Evolutionary conservation across 2,329 filamentous ascomycete genomes (phyloP).

Genomic region (Scortechinia acanthostroma): DNA sequence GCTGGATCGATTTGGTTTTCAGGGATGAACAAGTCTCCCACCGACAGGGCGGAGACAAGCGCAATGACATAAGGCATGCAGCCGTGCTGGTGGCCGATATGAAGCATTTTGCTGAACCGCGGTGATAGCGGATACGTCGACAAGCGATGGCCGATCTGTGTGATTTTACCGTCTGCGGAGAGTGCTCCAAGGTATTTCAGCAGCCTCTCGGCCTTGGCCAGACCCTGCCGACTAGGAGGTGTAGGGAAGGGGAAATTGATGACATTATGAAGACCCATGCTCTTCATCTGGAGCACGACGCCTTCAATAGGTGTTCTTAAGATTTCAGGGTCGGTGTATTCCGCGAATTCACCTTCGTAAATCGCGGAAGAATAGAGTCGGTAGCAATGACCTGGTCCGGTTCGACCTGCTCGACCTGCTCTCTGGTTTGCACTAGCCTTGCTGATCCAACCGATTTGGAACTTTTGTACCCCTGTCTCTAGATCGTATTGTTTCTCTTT

Average conservation of each 20-base stretch:
- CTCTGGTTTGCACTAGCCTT: slow-evolving; percentile 91
- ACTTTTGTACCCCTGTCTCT: slow-evolving; percentile 87
- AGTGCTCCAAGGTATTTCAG: slow-evolving; percentile 81
- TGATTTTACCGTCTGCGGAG: slow-evolving; percentile 65
- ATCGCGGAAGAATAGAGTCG: slow-evolving; percentile 89
- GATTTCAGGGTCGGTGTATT: slow-evolving; percentile 84
- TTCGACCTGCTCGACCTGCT: slow-evolving; percentile 88
- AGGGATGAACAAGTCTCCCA: slow-evolving; percentile 79
- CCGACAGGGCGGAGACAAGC: slow-evolving; percentile 79
- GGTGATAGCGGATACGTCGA: slow-evolving; percentile 85
- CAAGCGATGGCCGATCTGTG: slow-evolving; percentile 72
- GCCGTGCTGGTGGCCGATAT: slow-evolving; percentile 75
- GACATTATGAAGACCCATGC: slow-evolving; percentile 84
- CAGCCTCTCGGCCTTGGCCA: slow-evolving; percentile 79
- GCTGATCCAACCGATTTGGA: slow-evolving; percentile 92
- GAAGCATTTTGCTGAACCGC: slow-evolving; percentile 83
- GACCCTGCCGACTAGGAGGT: slow-evolving; percentile 68
- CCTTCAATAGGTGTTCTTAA: slow-evolving; percentile 86
- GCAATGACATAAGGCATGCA: slow-evolving; percentile 82
- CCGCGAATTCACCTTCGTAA: slow-evolving; percentile 79
- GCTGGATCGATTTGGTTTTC: slow-evolving; percentile 69
- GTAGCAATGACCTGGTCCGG: slow-evolving; percentile 92
- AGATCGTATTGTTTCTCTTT: slow-evolving; percentile 88
- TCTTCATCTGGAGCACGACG: slow-evolving; percentile 86
- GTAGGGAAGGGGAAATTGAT: slow-evolving; percentile 95